A percentile compares a stretch with the other conserved stretches of the same genome.
Evolutionary conservation across 2,329 filamentous ascomycete genomes (phyloP).

Genomic region (Penicillium sclerotigenum): DNA sequence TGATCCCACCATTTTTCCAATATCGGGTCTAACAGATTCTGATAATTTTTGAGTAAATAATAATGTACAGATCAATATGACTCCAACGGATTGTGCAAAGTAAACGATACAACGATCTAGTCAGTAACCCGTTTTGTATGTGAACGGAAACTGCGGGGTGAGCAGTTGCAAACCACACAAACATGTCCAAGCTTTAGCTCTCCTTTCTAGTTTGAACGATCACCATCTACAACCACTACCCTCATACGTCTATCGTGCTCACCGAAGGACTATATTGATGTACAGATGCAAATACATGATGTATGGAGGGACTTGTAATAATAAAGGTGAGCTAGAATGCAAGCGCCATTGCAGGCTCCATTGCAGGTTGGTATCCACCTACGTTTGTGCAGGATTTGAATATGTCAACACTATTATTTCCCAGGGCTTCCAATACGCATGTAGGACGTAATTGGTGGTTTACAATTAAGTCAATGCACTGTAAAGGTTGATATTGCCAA

Average conservation of each 20-base stretch:
- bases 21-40: not conserved
- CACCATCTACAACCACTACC: not conserved
- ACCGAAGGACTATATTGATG: no score
- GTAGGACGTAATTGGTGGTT: no score
- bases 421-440: no score
- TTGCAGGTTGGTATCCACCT: no score
- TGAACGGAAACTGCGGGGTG: constrained; percentile 30
- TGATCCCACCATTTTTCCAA: constrained; percentile 9
- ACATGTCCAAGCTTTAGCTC: constrained; percentile 9
- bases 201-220: not conserved
- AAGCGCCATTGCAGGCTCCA: no score
- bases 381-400: no score
- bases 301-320: not conserved
- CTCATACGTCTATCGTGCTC: no score
- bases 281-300: not conserved
- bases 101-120: not conserved
- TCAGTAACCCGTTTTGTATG: not conserved
- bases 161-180: constrained; percentile 10
- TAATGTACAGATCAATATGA: not conserved
- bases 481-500: no score
- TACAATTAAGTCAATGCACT: no score
- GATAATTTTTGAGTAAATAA: not conserved
- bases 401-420: no score
- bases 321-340: not conserved
- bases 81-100: not conserved